Evolutionary conservation across 2,329 filamentous ascomycete genomes (phyloP).

Genomic region (Septoria linicola): DNA sequence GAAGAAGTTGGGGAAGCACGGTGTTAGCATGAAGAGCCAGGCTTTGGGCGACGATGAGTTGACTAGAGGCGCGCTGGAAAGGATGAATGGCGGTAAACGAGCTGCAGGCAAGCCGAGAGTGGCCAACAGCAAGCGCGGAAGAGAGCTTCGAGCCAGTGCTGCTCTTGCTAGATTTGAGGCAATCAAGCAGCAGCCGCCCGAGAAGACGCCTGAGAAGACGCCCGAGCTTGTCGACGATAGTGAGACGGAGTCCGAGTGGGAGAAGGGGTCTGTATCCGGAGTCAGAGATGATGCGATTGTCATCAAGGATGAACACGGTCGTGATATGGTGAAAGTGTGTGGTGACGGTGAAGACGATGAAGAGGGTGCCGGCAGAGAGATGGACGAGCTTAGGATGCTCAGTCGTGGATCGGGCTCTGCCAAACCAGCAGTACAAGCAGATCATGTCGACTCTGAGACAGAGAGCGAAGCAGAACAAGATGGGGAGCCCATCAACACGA

Average conservation of each 20-base stretch:
- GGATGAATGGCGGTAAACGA: conserved; percentile 52
- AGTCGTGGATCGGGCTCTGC: conserved; percentile 22
- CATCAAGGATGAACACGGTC: conserved; percentile 63
- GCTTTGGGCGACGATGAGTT: conserved; percentile 68
- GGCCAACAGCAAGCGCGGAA: conserved; percentile 69
- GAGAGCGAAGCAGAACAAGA: conserved; percentile 33
- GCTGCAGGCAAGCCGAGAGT: conserved; percentile 68
- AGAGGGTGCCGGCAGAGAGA: conserved; percentile 59
- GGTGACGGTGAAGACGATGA: conserved; percentile 62
- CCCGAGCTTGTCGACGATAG: conserved; percentile 46
- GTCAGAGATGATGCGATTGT: conserved; percentile 58
- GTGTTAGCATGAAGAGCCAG: conserved; percentile 56
- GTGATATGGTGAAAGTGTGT: conserved; percentile 71
- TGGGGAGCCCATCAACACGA: neutral
- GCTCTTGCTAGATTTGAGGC: conserved; percentile 70
- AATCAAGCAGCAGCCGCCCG: conserved; percentile 36
- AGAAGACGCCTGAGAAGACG: conserved; percentile 37
- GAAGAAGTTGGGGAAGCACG: conserved; percentile 82
- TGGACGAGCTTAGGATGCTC: conserved; percentile 63
- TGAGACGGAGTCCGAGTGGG: conserved; percentile 45
- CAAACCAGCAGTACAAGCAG: conserved; percentile 4
- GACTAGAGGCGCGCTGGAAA: conserved; percentile 65
- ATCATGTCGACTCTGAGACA: conserved; percentile 30
- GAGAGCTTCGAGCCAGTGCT: conserved; percentile 73
- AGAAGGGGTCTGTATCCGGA: conserved; percentile 45